A percentile compares a stretch with the other conserved stretches of the same genome.
Evolutionary conservation across 306 rosid species (phyloP).

Genomic region (Vigna radiata): DNA sequence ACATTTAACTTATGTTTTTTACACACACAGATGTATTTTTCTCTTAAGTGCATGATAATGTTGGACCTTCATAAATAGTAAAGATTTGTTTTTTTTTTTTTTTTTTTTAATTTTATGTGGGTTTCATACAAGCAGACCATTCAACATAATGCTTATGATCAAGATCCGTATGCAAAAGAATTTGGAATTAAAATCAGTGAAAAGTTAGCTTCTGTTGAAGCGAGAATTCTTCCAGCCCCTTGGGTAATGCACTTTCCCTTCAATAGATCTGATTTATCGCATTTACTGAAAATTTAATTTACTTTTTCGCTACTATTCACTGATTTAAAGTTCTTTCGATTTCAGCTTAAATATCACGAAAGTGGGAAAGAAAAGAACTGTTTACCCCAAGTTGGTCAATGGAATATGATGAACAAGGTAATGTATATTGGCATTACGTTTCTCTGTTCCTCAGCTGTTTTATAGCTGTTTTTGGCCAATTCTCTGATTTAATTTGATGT

Average conservation of each 20-base stretch:
- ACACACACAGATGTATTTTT: not conserved
- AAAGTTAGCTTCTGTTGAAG: constrained; percentile 88
- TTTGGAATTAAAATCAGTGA: constrained; percentile 90
- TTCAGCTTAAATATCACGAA: constrained; percentile 91
- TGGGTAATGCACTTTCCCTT: constrained; percentile 67
- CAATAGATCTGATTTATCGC: constrained; percentile 19
- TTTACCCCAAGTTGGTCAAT: constrained; percentile 96
- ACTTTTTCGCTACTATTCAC: constrained; percentile 23
- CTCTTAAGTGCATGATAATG: constrained; percentile 14
- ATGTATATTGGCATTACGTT: constrained; percentile 2
- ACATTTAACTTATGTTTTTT: constrained; percentile 1
- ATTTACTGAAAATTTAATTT: not conserved
- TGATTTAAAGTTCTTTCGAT: constrained; percentile 27
- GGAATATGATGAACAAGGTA: constrained; percentile 99
- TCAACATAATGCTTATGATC: constrained; percentile 78
- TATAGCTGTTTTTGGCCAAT: not conserved
- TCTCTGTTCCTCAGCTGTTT: not conserved
- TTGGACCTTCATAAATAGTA: constrained; percentile 17
- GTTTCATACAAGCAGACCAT: constrained; percentile 57
- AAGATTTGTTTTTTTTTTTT: constrained; percentile 3
- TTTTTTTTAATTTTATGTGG: not conserved
- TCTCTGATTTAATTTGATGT: not conserved
- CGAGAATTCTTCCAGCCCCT: constrained; percentile 95
- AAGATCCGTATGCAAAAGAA: constrained; percentile 92
- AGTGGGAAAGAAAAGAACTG: constrained; percentile 92